A percentile compares a stretch with the other conserved stretches of the same genome.
Conservation (phyloP, 768 basidiomycete genomes). For the Tulasnella calospora region DNA sequence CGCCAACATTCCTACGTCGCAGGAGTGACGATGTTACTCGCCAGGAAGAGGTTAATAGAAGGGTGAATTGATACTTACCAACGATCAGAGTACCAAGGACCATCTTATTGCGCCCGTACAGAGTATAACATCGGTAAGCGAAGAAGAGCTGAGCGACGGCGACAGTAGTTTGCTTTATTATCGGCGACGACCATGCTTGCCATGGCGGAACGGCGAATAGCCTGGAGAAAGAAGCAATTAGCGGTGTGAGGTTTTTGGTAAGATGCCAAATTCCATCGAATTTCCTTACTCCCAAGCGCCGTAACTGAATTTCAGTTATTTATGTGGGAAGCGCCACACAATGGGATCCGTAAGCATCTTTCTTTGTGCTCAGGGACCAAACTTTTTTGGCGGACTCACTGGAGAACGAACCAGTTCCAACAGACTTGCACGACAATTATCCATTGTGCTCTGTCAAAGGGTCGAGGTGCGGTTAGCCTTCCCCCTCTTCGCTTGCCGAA, state of each 20-base stretch:
- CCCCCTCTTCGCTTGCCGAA: neutral
- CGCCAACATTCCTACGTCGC: neutral
- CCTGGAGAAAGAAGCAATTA: neutral
- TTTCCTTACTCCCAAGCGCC: neutral
- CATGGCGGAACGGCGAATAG: neutral
- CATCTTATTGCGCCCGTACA: neutral
- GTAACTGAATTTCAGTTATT: neutral
- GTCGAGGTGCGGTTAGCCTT: neutral
- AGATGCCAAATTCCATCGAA: neutral
- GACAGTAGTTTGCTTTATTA: neutral
- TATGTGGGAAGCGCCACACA: too few relatives aligned
- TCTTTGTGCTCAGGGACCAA: neutral
- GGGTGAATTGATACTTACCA: neutral
- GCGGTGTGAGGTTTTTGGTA: neutral
- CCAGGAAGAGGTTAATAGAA: neutral
- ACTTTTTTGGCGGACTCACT: neutral
- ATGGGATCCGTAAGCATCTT: too few relatives aligned
- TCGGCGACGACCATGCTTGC: neutral
- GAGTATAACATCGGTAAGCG: neutral
- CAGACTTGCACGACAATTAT: neutral
- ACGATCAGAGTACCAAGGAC: neutral
- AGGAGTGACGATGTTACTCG: neutral
- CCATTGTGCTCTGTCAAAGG: neutral
- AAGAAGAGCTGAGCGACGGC: constrained; percentile 1
- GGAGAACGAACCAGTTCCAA: neutral